Percentiles rank a stretch among this genome's conserved stretches.
Evolutionary conservation across 495 filamentous ascomycete species (phyloP).

Genomic region (Xylaria cubensis): DNA sequence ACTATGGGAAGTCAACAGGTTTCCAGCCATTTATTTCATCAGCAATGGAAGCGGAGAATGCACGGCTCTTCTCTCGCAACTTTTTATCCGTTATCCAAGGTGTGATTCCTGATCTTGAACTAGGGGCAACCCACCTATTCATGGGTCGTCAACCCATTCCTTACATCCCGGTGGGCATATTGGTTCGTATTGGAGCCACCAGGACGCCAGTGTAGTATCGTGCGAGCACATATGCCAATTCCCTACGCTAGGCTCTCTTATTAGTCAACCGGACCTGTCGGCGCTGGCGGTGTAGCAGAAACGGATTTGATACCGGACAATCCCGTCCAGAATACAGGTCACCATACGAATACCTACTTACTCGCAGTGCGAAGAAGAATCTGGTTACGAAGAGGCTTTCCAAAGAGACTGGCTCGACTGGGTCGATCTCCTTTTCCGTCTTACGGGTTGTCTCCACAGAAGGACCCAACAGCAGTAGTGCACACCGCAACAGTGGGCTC

Average conservation of each 20-base stretch:
- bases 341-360: slow-evolving; percentile 11
- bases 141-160: slow-evolving; percentile 27
- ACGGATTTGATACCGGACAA: background rate
- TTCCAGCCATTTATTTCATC: background rate
- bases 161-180: slow-evolving; percentile 29
- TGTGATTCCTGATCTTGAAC: slow-evolving; percentile 20
- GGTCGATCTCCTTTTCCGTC: slow-evolving; percentile 7
- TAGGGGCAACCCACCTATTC: slow-evolving; percentile 23
- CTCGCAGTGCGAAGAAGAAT: slow-evolving; percentile 18
- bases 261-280: background rate
- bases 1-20: background rate
- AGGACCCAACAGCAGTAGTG: background rate
- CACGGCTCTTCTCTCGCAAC: slow-evolving; percentile 5
- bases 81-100: slow-evolving; percentile 9
- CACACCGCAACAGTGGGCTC: slow-evolving; percentile 25
- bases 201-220: slow-evolving; percentile 28
- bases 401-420: background rate
- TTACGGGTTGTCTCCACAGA: slow-evolving; percentile 16
- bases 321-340: background rate
- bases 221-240: slow-evolving; percentile 29
- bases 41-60: slow-evolving; percentile 5
- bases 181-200: slow-evolving; percentile 38
- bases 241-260: slow-evolving; percentile 18
- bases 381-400: background rate
- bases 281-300: slow-evolving; percentile 21